Conservation (phyloP, 345 rosid species). For the Eucalyptus sp. region DNA sequence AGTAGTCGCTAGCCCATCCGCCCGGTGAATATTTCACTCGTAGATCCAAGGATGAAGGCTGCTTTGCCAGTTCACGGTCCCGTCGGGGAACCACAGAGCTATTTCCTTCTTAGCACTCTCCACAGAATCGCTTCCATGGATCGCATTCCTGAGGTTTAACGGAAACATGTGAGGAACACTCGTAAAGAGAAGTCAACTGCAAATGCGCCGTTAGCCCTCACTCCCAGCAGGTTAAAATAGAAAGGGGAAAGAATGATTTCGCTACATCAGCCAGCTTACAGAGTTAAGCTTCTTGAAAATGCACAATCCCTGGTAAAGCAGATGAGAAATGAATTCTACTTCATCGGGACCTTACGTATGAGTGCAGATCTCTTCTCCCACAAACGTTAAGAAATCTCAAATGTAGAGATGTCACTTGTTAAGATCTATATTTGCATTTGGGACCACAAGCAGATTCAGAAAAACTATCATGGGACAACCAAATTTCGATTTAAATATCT, state of each 20-base stretch:
- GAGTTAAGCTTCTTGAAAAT: not conserved
- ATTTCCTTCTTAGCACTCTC: slow-evolving; percentile 85
- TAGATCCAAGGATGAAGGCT: slow-evolving; percentile 81
- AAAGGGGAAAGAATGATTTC: not conserved
- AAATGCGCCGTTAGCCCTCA: not conserved
- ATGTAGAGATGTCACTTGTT: not conserved
- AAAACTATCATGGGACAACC: not conserved
- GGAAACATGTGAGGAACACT: not conserved
- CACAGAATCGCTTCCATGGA: slow-evolving; percentile 90
- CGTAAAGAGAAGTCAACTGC: not conserved
- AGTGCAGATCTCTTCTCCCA: not conserved
- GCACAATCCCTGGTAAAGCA: not conserved
- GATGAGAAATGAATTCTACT: not conserved
- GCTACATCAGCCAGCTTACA: not conserved
- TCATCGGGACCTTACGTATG: not conserved
- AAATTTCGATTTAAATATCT: not conserved
- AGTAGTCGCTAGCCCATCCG: not conserved
- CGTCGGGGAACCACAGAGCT: slow-evolving; percentile 89
- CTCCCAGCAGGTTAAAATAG: not conserved
- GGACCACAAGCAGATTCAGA: not conserved
- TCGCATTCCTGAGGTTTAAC: slow-evolving; percentile 50
- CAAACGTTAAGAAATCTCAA: not conserved
- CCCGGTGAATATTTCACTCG: slow-evolving; percentile 11
- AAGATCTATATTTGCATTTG: not conserved
- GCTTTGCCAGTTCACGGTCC: slow-evolving; percentile 70